Evolutionary conservation across 1,284 basidiomycete species (phyloP), one percentile per base, ranked within the genome.

Genomic region (Tylopilus sp.): DNA sequence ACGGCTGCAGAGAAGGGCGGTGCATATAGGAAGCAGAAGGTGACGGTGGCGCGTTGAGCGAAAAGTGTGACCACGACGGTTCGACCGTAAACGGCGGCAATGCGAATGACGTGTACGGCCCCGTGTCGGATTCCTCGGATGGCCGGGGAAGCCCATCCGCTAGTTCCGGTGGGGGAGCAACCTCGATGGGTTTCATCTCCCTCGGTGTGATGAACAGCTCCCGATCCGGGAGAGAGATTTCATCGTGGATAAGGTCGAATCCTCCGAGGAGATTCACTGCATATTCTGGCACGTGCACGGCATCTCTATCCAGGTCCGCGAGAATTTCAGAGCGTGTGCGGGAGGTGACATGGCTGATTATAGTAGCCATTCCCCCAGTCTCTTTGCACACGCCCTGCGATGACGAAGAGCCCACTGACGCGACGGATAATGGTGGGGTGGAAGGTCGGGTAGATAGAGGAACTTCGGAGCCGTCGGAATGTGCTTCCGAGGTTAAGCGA

Each of bases 41-140:
- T n/a, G 64, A 57, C 5, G 72, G 36, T n/a, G 73, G 72, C 15
- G 72, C 53, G 15, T 64, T 55, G 29, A 72, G 66, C 24, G 72
- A 76, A 49, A 63, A 53, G 26, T 56, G 72, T 10, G 76, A 63
- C 65, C 67, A 67, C 26, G 74, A 66, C 1, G 68, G 41, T 49
- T 69, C 67, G 41, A 76, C 63, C 18, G 78, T 36, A 49, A 77
- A 76, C 13, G 75, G 67, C 24, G 75, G 70, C 15, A 79, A 54
- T 47, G 74, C 74, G n/a, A 76, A 76, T 60, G 74, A 78, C 53
- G 63, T 78, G 57, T 79, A 76, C 2, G 74, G 74, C 13, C 74
- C 74, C 54, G 70, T 79, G 52, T 76, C 77, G 53, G 74, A 76
- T 65, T 76, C 74, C 74, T 76, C 74, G 68, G 74, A 76, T 22